These are phyloP conservation scores for Pseudoscleropodium purum DNA, from an alignment of 225 moss, liverwort and hornwort genomes.

Conservation along the genomic window DNA sequence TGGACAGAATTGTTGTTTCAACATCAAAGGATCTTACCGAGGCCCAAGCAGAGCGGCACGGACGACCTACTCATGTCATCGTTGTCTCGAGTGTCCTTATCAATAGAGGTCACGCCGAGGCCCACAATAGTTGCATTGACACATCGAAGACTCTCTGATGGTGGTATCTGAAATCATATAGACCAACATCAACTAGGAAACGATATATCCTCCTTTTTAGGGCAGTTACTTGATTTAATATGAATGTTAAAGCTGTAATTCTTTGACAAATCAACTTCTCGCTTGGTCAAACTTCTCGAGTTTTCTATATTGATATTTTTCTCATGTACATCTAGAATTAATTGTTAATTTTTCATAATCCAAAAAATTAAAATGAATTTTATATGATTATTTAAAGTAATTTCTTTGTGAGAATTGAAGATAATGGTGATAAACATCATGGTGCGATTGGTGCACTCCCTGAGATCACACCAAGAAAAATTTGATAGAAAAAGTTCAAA, in stretches of 20 bases:
- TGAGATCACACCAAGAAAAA: background rate
- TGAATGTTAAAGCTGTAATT: background rate
- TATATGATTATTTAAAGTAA: background rate
- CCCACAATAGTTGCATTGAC: constrained; percentile 74
- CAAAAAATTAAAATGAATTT: background rate
- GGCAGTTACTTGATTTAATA: background rate
- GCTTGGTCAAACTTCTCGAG: background rate
- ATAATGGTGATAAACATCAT: background rate
- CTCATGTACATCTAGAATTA: background rate
- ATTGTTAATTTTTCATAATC: background rate
- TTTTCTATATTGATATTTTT: background rate
- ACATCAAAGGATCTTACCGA: constrained; percentile 35
- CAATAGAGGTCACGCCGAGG: constrained; percentile 30
- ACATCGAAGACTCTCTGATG: constrained; percentile 52
- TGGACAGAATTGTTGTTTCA: background rate
- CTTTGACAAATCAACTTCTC: background rate
- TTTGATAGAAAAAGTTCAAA: background rate
- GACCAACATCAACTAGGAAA: background rate
- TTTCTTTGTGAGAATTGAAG: background rate
- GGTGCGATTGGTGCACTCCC: background rate
- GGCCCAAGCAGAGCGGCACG: constrained; percentile 54
- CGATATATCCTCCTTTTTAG: background rate
- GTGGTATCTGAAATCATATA: constrained; percentile 42
- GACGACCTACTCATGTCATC: constrained; percentile 4
- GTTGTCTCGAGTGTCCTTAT: background rate